Base-by-base conservation (phyloP, 2,329 filamentous ascomycete genomes). In the Alternaria postmessia region DNA sequence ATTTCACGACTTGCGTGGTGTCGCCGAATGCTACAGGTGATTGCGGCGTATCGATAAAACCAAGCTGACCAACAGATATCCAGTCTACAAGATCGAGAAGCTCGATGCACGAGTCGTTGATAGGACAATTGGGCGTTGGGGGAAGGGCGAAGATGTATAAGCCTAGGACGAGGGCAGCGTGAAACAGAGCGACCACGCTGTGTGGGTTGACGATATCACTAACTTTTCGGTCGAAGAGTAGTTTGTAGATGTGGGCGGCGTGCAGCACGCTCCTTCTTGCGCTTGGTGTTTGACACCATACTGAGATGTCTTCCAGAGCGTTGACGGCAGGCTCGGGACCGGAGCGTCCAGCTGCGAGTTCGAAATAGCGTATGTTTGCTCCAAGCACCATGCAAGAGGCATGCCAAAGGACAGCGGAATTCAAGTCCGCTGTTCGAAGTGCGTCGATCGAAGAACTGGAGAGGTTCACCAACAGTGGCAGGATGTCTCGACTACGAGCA, bases 151-250 rank as follows among this genome's bases (percentile, higher is more conserved):
- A 85, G 9, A 84, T 81, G 60, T 85, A 86, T 1, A 86, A 69
- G 0, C 84, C 84, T 1, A 86, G 71, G 1, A 85, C 81, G 2
- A 86, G 79, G 0, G 82, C 83, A 1, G 84, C 81, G 5, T 81
- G 80, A 69, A 86, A 86, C 0, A 86, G 74, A 0, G 82, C 81
- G 7, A 82, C 79, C 2, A 83, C 79, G 7, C 81, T 82, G 62
- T 85, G 83, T 24, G 85, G 83, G 42, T 81, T 84, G 26, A 83
- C 81, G 28, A 83, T 81, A 53, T 86, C 84, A 0, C 82, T 84
- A 2, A 84, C 82, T 64, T 84, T 83, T 46, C 84, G 80, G 58
- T 85, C 83, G 18, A 79, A 80, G 66, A 85, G 81, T 8, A 82
- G 68, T 60, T 82, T 84, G 71, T 82, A 85, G 7, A 82, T 84